phyloP scores from a whole-genome alignment of 192 early-diverging fungal species.

The Gaertneriomyces sp. region DNA sequence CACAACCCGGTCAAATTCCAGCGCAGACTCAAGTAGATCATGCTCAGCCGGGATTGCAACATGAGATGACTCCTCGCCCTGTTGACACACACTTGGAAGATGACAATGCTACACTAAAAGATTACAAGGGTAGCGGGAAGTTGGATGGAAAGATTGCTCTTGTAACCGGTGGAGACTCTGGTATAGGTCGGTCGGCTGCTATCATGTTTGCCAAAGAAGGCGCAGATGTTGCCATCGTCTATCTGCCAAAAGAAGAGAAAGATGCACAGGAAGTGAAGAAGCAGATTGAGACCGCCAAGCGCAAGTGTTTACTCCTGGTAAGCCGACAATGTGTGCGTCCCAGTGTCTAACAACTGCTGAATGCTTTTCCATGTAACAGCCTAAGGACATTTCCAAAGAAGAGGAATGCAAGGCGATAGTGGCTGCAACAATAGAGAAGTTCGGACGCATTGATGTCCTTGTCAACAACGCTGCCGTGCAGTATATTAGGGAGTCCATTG shows the following conservation, averaged over 20 bases:
- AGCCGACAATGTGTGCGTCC: conserved; percentile 23
- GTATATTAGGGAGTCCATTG: conserved; percentile 35
- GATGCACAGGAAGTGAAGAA: conserved; percentile 46
- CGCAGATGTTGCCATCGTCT: conserved; percentile 44
- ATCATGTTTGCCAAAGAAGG: conserved; percentile 49
- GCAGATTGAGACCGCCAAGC: conserved; percentile 35
- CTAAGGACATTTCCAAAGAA: conserved; percentile 19
- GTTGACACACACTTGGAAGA: conserved; percentile 41
- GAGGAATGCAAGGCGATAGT: conserved; percentile 18
- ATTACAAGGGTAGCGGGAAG: conserved; percentile 44
- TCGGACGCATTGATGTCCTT: conserved; percentile 22
- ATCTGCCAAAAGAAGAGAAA: conserved; percentile 39
- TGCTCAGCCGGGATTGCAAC: conserved; percentile 36
- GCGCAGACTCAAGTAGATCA: conserved; percentile 23
- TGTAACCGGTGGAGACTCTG: conserved; percentile 47
- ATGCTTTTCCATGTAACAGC: conserved; percentile 30
- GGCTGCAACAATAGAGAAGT: neutral
- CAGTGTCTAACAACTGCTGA: conserved; percentile 27
- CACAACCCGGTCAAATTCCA: conserved; percentile 23
- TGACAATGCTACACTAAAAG: conserved; percentile 32
- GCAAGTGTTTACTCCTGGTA: conserved; percentile 37
- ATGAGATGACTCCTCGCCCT: conserved; percentile 43
- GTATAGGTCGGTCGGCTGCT: conserved; percentile 51
- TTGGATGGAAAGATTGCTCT: conserved; percentile 46
- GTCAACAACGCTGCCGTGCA: conserved; percentile 33